Evolutionary conservation across 192 early-diverging fungal genomes (phyloP).

Genomic region (Coemansia sp.): DNA sequence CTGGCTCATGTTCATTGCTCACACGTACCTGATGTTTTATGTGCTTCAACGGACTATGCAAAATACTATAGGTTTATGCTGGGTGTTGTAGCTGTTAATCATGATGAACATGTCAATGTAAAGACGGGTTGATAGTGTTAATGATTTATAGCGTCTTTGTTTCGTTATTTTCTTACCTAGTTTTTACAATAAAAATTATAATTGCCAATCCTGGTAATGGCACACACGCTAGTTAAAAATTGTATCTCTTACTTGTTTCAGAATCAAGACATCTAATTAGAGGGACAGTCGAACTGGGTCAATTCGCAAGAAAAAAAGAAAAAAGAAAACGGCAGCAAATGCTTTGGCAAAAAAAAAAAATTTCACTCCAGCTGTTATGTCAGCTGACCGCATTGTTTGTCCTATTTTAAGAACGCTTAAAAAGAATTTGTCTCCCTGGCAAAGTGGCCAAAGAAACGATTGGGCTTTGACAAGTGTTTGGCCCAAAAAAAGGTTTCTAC

Average conservation of each 20-base stretch:
- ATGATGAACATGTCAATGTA: not conserved
- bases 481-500: not conserved
- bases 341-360: not conserved
- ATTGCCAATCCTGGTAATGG: no score
- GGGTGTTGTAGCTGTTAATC: not conserved
- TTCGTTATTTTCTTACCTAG: no score
- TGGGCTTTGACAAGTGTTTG: not conserved
- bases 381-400: not conserved
- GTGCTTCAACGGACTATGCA: not conserved
- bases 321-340: not conserved
- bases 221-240: no score
- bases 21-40: not conserved
- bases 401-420: not conserved
- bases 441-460: not conserved
- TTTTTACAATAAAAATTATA: no score
- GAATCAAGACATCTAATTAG: not conserved
- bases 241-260: not conserved
- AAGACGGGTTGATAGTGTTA: not conserved
- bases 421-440: not conserved
- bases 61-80: constrained; percentile 1
- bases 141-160: not conserved
- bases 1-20: not conserved
- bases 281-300: not conserved
- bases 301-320: not conserved
- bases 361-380: not conserved